Evolutionary conservation across 2,329 filamentous ascomycete genomes (phyloP), one percentile per base, ranked within the genome.

Genomic region (Dothiorella sarmentorum): DNA sequence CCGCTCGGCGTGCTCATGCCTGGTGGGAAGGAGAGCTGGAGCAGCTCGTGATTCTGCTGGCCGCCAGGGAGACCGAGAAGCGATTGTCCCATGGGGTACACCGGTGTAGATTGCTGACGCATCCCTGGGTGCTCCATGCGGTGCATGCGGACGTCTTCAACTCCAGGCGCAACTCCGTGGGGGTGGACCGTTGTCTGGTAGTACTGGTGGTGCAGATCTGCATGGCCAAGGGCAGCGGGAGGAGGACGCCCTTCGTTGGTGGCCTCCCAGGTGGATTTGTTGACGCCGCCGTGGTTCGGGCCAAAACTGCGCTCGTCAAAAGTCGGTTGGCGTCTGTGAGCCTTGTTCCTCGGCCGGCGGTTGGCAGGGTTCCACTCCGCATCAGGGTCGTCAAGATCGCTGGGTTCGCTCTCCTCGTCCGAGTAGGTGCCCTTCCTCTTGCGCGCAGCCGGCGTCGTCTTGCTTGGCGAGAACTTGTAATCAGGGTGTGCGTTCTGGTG

Each of bases 391-490:
- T 75, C 76, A 11, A 75, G 65, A 37, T 78, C 78, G 58, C 73
- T 77, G 22, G 67, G 64, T 55, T 75, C 71, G 45, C 74, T 73
- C 7, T 70, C 69, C 49, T 74, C 70, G 9, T 72, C 71, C 0
- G 69, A 70, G 61, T 66, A 60, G 58, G 71, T 70, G 57, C 69
- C 68, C 64, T 82, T 83, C 64, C 82, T 80, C 65, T 81, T 83
- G 35, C 71, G 69, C 20, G 68, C 62, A 33, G 74, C 64, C 11
- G 67, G 69, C 52, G 78, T 76, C 15, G 79, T 73, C 74, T 94
- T 96, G 66, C 87, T 87, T 1, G 93, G 93, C 2, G 89, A 88
- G 76, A 97, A 99, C 74, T 96, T 97, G 80, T 97, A 99, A 40
- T 85, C 85, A 0, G 94, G 94, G 65, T 96, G 91, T 2, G 93